Percentiles rank a stretch among this genome's conserved stretches.
phyloP scores from a whole-genome alignment of 2,329 filamentous ascomycete genomes.

The Botrytis deweyae region DNA sequence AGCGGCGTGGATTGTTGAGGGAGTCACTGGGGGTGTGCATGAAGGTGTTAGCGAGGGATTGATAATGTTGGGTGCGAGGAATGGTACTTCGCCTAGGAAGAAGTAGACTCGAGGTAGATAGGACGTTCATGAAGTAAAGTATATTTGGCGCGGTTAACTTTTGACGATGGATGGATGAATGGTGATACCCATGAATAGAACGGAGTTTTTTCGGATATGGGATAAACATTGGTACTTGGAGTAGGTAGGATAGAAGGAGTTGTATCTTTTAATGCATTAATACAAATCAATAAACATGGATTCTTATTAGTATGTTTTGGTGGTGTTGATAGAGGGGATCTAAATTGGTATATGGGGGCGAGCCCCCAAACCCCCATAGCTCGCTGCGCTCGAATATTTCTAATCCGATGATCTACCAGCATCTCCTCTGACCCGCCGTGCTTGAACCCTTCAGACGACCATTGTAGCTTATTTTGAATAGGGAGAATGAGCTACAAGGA shows the following conservation, averaged over 20 bases:
- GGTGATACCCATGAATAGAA: conserved; percentile 23
- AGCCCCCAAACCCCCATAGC: not conserved
- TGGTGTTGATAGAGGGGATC: not conserved
- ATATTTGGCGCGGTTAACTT: not conserved
- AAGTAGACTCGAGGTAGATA: not conserved
- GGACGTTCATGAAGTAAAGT: conserved; percentile 3
- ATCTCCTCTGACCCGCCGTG: not conserved
- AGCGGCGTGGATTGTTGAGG: conserved; percentile 61
- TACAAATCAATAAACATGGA: not conserved
- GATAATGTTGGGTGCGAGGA: conserved; percentile 43
- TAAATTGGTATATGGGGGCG: not conserved
- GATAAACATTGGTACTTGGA: not conserved
- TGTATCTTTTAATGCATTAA: not conserved
- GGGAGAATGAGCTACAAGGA: not conserved
- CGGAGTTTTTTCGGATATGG: not conserved
- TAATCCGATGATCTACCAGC: not conserved
- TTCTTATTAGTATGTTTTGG: not conserved
- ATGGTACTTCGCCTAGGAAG: conserved; percentile 4
- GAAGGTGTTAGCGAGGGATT: conserved; percentile 61
- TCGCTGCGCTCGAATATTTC: not conserved
- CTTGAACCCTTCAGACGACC: not conserved
- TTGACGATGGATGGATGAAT: conserved; percentile 16
- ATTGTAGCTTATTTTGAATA: not conserved
- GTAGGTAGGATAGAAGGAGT: not conserved
- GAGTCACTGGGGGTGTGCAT: conserved; percentile 64